Percentiles rank a stretch among this genome's conserved stretches.
Evolutionary conservation across 495 filamentous ascomycete species (phyloP).

Genomic region (Aspergillus incahuasiensis): DNA sequence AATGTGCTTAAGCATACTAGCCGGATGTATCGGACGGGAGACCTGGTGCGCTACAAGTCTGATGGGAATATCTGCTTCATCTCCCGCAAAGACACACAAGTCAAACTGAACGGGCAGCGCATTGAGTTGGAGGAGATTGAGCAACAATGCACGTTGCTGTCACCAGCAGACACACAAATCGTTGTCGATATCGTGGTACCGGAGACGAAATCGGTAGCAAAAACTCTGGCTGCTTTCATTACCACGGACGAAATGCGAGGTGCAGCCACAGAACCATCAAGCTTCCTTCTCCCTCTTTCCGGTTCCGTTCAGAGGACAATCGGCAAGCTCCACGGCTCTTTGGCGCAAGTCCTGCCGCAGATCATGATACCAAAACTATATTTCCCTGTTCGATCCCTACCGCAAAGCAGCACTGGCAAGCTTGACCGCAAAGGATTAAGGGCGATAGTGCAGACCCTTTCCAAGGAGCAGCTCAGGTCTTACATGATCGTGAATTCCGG

Average conservation of each 20-base stretch:
- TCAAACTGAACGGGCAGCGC: constrained; percentile 62
- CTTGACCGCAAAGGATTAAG: constrained; percentile 56
- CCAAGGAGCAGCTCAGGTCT: constrained; percentile 36
- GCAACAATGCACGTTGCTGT: constrained; percentile 39
- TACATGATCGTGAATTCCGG: constrained; percentile 35
- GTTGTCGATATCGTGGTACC: constrained; percentile 42
- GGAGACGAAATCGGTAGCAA: constrained; percentile 29
- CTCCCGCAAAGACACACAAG: constrained; percentile 59
- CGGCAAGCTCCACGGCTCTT: constrained; percentile 29
- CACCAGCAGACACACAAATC: constrained; percentile 33
- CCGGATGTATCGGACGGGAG: constrained; percentile 47
- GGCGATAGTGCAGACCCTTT: constrained; percentile 32
- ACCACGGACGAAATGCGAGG: constrained; percentile 21
- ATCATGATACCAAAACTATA: constrained; percentile 63
- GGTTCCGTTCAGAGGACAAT: constrained; percentile 27
- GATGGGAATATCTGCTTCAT: constrained; percentile 50
- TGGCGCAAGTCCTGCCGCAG: constrained; percentile 35
- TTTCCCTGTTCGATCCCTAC: constrained; percentile 54
- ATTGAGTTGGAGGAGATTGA: constrained; percentile 66
- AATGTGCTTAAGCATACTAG: constrained; percentile 24
- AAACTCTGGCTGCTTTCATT: constrained; percentile 43
- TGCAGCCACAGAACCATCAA: constrained; percentile 6
- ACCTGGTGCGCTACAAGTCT: constrained; percentile 49
- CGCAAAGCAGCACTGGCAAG: constrained; percentile 54
- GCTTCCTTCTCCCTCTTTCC: constrained; percentile 33